A percentile compares a stretch with the other conserved stretches of the same genome.
Evolutionary conservation across 1,139 yeast genomes (phyloP).

Genomic region (Nakaseomyces delphensis): DNA sequence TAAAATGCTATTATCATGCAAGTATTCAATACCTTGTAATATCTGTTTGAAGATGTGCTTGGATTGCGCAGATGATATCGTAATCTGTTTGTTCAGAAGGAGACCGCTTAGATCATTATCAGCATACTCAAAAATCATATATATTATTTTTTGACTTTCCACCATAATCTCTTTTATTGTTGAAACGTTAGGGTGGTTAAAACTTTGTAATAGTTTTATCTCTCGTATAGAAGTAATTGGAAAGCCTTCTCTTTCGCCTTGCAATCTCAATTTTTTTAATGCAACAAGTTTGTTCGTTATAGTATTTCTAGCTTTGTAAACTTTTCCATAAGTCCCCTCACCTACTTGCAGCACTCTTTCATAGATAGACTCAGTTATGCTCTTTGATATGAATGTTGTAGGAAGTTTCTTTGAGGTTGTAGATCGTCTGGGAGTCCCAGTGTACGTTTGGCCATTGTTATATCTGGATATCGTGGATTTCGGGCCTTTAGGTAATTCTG

Average conservation of each 20-base stretch:
- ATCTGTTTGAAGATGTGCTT: constrained; percentile 72
- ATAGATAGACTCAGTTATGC: constrained; percentile 23
- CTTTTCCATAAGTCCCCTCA: constrained; percentile 79
- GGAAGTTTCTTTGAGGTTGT: constrained; percentile 2
- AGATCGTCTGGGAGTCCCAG: not conserved
- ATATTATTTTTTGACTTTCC: constrained; percentile 59
- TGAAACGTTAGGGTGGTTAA: constrained; percentile 74
- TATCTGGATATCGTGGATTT: constrained; percentile 14
- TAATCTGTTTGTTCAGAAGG: constrained; percentile 64
- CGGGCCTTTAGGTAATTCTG: constrained; percentile 10
- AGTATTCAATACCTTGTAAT: constrained; percentile 68
- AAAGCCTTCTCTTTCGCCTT: constrained; percentile 85
- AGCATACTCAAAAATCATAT: constrained; percentile 88
- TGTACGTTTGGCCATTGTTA: constrained; percentile 8
- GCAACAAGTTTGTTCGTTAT: constrained; percentile 73
- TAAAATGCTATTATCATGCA: constrained; percentile 70
- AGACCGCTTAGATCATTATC: constrained; percentile 91
- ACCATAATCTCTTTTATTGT: constrained; percentile 86
- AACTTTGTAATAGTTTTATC: constrained; percentile 76
- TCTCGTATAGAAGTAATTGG: constrained; percentile 95
- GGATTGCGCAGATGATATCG: constrained; percentile 55
- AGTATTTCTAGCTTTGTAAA: constrained; percentile 43
- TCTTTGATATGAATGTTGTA: constrained; percentile 14
- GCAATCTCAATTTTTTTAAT: constrained; percentile 71
- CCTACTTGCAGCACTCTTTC: constrained; percentile 47